Conservation (phyloP, 305 asterid species). For the Fraxinus paxiana region DNA sequence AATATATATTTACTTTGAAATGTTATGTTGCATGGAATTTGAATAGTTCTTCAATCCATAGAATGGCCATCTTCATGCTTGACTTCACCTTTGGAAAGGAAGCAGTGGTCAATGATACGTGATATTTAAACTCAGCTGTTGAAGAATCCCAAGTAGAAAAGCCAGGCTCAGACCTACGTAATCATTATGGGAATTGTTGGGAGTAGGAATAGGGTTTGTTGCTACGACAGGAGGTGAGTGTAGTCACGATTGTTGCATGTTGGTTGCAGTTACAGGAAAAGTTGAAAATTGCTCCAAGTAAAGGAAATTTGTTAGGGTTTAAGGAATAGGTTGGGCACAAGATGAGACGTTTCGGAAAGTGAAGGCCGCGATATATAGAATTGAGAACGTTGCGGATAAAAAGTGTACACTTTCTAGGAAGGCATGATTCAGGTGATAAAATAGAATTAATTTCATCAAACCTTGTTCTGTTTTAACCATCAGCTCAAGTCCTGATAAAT, state of each 20-base stretch:
- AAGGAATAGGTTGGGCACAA: background rate
- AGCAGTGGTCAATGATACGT: background rate
- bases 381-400: background rate
- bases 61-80: background rate
- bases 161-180: background rate
- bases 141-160: background rate
- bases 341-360: background rate
- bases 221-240: background rate
- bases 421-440: background rate
- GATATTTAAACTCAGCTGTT: background rate
- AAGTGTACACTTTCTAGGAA: background rate
- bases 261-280: background rate
- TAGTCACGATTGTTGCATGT: background rate
- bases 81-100: background rate
- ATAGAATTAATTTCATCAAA: background rate
- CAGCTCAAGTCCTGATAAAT: background rate
- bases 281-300: background rate
- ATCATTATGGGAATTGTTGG: background rate
- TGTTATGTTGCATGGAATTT: background rate
- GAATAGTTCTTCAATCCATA: background rate
- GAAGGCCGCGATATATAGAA: background rate
- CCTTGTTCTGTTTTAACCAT: background rate
- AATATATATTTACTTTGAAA: slow-evolving; percentile 25
- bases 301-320: background rate
- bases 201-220: background rate